Base-by-base conservation (phyloP, 176 grass and related monocot species). In the Leersia perrieri region DNA sequence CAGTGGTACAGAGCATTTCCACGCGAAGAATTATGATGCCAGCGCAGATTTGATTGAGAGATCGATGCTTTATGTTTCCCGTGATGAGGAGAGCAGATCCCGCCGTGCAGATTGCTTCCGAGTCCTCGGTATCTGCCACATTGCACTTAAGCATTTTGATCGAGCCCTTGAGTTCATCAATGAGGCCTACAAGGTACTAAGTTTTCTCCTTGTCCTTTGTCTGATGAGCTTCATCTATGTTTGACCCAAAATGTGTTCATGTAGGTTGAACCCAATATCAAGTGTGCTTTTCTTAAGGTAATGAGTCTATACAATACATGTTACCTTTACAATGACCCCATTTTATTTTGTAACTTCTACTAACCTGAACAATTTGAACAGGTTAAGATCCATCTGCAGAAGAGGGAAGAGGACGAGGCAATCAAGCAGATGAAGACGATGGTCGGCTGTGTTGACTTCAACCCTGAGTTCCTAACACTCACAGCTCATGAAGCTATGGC, bases 281-380 rank as follows among this genome's bases (percentile, higher is more conserved):
- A 47, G 28, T 98, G 90, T 80, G 90, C 84, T 83, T 98, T 98
- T 82, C 75, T 95, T 36, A 98, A 95, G 96, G 92, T 98, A 93
- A 62, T 14, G 40, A 61, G 15, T 70, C 38, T 62, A 66, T 29
- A 30, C 33, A 70, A 66, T 29, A 30, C 33, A 70, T 70, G 5
- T 58, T 70, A 60, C 27, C 75, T 77, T 33, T 78, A 41, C 39
- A 75, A 5, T 41, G 38, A 69, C 23, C 3, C 68, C 23, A 75
- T 80, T 57, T 84, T 70, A 16, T 70, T 75, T 47, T 38, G 11
- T 51, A 83, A 34, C 66, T 71, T 64, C 28, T 90, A 75, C 83
- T 94, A 85, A 92, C 67, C 66, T 36, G 92, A 22, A 84, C 32
- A 14, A 31, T 36, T 72, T 87, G 18, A 74, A 22, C 57, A 98